Conservation (phyloP, 169 alveolate species). For the Plasmodium gonderi region DNA sequence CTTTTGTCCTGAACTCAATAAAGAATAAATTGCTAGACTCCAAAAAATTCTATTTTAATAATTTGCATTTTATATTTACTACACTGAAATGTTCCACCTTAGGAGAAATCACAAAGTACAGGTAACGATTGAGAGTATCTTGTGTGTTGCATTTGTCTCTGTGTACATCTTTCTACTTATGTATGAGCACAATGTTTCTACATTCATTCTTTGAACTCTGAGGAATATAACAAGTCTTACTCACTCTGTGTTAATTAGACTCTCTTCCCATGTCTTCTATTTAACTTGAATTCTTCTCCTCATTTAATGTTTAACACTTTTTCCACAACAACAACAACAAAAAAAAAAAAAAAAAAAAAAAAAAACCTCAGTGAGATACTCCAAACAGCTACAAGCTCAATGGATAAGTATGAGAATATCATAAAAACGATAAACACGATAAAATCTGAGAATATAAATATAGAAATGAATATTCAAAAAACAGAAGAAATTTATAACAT, state of each 20-base stretch:
- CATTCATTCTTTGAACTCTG: too few species aligned
- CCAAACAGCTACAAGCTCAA: conserved; percentile 42
- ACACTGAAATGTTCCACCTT: conserved; percentile 55
- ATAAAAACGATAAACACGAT: conserved; percentile 73
- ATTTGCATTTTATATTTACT: conserved; percentile 62
- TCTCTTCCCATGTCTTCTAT: too few species aligned
- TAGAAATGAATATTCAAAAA: conserved; percentile 71
- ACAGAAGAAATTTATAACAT: conserved; percentile 71
- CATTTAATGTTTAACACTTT: too few species aligned
- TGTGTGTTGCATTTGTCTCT: background rate
- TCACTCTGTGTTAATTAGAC: too few species aligned
- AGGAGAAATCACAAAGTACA: conserved; percentile 56
- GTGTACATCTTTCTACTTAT: too few species aligned
- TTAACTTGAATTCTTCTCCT: too few species aligned
- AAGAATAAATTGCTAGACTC: conserved; percentile 51
- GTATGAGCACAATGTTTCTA: too few species aligned
- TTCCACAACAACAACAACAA: too few species aligned
- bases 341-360: too few species aligned
- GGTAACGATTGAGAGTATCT: conserved; percentile 5
- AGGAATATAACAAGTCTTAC: too few species aligned
- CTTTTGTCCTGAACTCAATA: conserved; percentile 61
- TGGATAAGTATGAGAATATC: conserved; percentile 70
- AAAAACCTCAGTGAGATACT: conserved; percentile 14
- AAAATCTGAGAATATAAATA: conserved; percentile 61
- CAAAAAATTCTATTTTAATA: conserved; percentile 59